Evolutionary conservation across 2,329 filamentous ascomycete genomes (phyloP).

Genomic region (Aspergillus quadricinctus): DNA sequence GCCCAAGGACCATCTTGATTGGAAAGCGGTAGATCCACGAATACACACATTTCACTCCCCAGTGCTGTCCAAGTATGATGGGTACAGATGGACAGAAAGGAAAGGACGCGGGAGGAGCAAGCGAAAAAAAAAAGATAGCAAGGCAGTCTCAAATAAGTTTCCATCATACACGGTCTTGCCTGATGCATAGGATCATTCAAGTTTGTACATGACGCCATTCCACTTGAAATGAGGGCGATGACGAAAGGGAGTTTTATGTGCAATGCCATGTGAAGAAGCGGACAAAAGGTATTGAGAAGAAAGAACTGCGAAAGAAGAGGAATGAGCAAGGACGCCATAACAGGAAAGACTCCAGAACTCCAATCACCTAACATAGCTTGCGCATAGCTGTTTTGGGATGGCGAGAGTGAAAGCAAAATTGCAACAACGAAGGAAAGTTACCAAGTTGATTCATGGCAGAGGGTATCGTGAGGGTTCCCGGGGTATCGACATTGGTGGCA

Average conservation of each 20-base stretch:
- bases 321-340: neutral
- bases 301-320: neutral
- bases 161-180: neutral
- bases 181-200: neutral
- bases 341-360: neutral
- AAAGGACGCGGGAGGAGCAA: neutral
- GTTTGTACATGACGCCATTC: neutral
- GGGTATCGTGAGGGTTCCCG: slow-evolving; percentile 21
- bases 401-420: neutral
- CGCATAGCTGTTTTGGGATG: neutral
- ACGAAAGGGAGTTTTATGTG: neutral
- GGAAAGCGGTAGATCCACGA: neutral
- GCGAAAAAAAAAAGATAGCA: neutral
- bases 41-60: neutral
- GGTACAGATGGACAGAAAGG: neutral
- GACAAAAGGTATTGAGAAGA: neutral
- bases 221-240: neutral
- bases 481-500: slow-evolving; percentile 21
- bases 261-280: neutral
- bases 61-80: neutral
- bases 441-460: slow-evolving; percentile 14
- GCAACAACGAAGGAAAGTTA: slow-evolving; percentile 1
- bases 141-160: neutral
- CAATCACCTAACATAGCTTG: neutral
- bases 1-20: neutral